These are phyloP conservation scores for Lizonia empirigonia DNA, from an alignment of 2,329 filamentous ascomycete species.

Conservation along the genomic window DNA sequence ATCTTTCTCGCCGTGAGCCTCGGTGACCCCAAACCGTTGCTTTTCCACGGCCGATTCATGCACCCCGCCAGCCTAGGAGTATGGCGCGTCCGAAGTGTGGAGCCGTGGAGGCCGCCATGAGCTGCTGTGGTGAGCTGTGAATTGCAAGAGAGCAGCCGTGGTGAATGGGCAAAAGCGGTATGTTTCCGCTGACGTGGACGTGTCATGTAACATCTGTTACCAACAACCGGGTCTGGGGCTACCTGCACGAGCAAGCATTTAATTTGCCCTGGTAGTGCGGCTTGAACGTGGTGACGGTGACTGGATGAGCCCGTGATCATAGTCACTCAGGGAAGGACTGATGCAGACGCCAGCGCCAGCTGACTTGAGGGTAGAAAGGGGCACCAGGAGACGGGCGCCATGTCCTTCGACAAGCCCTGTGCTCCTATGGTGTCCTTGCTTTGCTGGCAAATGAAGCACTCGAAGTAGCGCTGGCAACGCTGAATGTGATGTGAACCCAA, in stretches of 20 bases:
- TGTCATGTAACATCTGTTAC: slow-evolving; percentile 3
- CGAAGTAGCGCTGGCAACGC: not conserved
- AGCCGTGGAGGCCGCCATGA: not conserved
- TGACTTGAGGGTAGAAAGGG: slow-evolving; percentile 28
- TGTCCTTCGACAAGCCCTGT: slow-evolving; percentile 11
- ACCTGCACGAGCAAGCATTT: slow-evolving; percentile 2
- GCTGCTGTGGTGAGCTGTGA: not conserved
- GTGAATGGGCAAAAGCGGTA: not conserved
- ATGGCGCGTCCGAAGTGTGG: slow-evolving; percentile 9
- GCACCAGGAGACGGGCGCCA: slow-evolving; percentile 13
- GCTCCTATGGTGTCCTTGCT: slow-evolving; percentile 22
- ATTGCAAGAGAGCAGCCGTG: not conserved
- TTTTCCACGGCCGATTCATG: slow-evolving; percentile 30
- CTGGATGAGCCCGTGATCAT: slow-evolving; percentile 7
- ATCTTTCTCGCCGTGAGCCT: slow-evolving; percentile 37
- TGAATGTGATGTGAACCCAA: slow-evolving; percentile 5
- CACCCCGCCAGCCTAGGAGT: slow-evolving; percentile 23
- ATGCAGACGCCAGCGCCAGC: slow-evolving; percentile 20
- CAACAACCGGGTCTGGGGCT: slow-evolving; percentile 9
- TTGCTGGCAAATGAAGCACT: slow-evolving; percentile 6
- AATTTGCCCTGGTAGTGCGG: not conserved
- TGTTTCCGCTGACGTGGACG: not conserved
- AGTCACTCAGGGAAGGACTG: slow-evolving; percentile 7
- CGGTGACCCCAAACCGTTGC: slow-evolving; percentile 19
- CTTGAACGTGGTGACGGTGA: slow-evolving; percentile 4